A percentile compares a stretch with the other conserved stretches of the same genome.
These are phyloP conservation scores for Podila verticillata DNA, from an alignment of 192 early-diverging fungal species.

Conservation along the genomic window DNA sequence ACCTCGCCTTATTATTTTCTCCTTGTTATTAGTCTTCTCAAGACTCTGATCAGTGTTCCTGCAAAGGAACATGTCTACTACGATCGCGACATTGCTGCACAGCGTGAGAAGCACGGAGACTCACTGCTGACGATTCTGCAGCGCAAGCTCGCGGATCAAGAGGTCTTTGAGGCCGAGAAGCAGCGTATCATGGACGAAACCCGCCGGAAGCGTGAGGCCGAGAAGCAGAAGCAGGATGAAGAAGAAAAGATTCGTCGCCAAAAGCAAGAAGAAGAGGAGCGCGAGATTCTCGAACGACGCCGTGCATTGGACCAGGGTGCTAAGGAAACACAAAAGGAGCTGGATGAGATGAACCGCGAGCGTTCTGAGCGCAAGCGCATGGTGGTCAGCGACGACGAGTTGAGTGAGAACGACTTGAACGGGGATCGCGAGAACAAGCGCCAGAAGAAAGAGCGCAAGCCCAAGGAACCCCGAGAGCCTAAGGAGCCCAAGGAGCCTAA, in stretches of 20 bases:
- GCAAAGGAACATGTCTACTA: slow-evolving; percentile 60
- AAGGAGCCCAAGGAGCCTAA: slow-evolving; percentile 48
- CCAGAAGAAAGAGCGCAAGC: slow-evolving; percentile 50
- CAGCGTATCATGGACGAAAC: slow-evolving; percentile 59
- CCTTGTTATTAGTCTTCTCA: slow-evolving; percentile 19
- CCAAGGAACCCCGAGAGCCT: slow-evolving; percentile 31
- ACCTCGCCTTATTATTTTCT: not conserved
- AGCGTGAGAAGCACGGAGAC: slow-evolving; percentile 69
- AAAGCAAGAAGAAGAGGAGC: slow-evolving; percentile 54
- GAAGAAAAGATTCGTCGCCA: slow-evolving; percentile 31
- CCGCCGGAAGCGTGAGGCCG: slow-evolving; percentile 64
- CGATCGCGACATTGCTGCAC: slow-evolving; percentile 69
- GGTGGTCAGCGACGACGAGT: slow-evolving; percentile 39
- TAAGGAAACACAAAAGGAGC: slow-evolving; percentile 41
- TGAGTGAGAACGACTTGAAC: slow-evolving; percentile 29
- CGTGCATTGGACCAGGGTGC: slow-evolving; percentile 35
- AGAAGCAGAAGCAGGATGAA: slow-evolving; percentile 50
- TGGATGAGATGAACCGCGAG: slow-evolving; percentile 50
- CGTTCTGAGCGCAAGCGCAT: slow-evolving; percentile 50
- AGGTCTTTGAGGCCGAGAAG: slow-evolving; percentile 65
- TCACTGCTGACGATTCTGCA: slow-evolving; percentile 64
- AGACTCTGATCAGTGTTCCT: slow-evolving; percentile 55
- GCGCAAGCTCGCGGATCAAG: slow-evolving; percentile 67
- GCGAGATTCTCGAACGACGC: slow-evolving; percentile 56
- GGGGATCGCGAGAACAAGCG: slow-evolving; percentile 39